A percentile compares a stretch with the other conserved stretches of the same genome.
Conservation (phyloP, 1,284 basidiomycete species). For the Farysia itapuensis region DNA sequence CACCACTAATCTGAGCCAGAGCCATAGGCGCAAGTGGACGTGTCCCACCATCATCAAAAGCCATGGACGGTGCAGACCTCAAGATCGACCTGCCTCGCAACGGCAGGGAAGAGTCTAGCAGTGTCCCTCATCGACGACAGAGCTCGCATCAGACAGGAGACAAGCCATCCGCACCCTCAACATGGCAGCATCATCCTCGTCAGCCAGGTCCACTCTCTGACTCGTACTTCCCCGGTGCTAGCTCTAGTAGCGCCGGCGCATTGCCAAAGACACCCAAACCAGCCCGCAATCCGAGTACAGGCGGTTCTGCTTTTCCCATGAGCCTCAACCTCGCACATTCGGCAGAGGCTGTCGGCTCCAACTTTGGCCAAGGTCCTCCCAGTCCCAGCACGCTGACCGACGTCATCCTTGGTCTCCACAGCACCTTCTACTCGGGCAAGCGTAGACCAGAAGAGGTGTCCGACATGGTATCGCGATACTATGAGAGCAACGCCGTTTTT, state of each 20-base stretch:
- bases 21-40: too few relatives aligned
- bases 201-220: constrained; percentile 40
- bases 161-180: constrained; percentile 1
- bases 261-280: constrained; percentile 23
- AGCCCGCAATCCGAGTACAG: neutral
- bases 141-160: constrained; percentile 15
- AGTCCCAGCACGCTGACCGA: constrained; percentile 59
- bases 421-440: constrained; percentile 56
- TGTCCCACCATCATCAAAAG: too few relatives aligned
- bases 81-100: constrained; percentile 32
- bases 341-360: constrained; percentile 2
- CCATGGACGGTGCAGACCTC: constrained; percentile 6
- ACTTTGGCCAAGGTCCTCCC: constrained; percentile 39
- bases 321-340: constrained; percentile 13
- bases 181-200: constrained; percentile 40
- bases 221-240: constrained; percentile 37
- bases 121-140: constrained; percentile 12
- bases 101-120: constrained; percentile 3
- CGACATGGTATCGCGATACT: constrained; percentile 54
- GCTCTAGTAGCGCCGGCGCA: neutral
- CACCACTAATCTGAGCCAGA: too few relatives aligned
- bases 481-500: constrained; percentile 56
- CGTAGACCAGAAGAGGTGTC: constrained; percentile 52
- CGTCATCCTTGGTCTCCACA: constrained; percentile 55
- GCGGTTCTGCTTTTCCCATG: constrained; percentile 9